Percentiles rank a stretch among this genome's conserved stretches.
phyloP scores from a whole-genome alignment of 768 basidiomycete genomes.

The Termitomyces sp. region DNA sequence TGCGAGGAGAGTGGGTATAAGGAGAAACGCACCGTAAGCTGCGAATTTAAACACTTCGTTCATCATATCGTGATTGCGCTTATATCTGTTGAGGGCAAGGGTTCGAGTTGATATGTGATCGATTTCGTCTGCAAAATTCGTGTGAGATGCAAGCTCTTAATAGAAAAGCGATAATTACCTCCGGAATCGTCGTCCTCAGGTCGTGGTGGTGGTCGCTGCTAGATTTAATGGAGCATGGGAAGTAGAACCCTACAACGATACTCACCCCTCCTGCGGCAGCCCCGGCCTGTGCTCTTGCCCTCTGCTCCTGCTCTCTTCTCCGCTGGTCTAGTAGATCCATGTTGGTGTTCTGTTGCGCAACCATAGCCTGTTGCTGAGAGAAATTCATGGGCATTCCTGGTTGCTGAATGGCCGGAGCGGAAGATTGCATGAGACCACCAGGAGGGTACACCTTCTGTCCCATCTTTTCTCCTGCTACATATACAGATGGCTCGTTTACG shows the following conservation, averaged over 20 bases:
- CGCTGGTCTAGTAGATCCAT: conserved; percentile 74
- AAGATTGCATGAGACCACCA: conserved; percentile 18
- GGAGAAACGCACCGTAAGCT: conserved; percentile 44
- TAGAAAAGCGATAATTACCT: conserved; percentile 27
- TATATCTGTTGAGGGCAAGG: conserved; percentile 66
- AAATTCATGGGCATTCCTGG: conserved; percentile 30
- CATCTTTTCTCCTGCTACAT: conserved; percentile 63
- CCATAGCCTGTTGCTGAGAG: conserved; percentile 53
- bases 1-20: neutral
- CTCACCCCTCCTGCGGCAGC: conserved; percentile 33
- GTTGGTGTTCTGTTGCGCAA: conserved; percentile 65
- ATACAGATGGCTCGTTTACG: conserved; percentile 62
- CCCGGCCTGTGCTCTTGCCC: conserved; percentile 41
- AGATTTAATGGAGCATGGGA: conserved; percentile 3
- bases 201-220: conserved; percentile 30
- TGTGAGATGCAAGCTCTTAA: neutral
- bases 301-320: conserved; percentile 51
- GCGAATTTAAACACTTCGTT: conserved; percentile 75
- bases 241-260: conserved; percentile 1
- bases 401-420: conserved; percentile 22
- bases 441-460: conserved; percentile 59
- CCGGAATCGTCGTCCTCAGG: conserved; percentile 62
- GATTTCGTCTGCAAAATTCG: conserved; percentile 42
- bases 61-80: conserved; percentile 81
- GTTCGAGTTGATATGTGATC: conserved; percentile 71